Base-by-base conservation (phyloP, 2,329 filamentous ascomycete genomes). In the Penicillium sp. region DNA sequence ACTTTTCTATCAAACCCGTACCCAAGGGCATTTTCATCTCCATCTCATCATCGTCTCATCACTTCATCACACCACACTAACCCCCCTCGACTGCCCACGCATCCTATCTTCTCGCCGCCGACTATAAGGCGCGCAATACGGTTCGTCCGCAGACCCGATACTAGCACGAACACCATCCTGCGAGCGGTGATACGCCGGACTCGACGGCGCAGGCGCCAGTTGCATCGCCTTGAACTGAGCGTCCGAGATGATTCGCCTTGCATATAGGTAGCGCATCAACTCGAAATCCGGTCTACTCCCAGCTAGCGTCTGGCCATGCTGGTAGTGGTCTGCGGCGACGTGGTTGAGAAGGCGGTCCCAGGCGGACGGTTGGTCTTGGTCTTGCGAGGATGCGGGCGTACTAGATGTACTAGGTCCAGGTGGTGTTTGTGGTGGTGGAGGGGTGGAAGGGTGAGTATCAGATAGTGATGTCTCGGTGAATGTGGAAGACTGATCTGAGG, bases 221-320 rank as follows among this genome's bases (percentile, higher is more conserved):
- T 82, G 80, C 63, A 80, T 74, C 26, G 76, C 72, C 65, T 79
- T 81, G 65, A 81, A 78, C 62, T 81, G 77, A 15, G 77, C 76
- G 19, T 77, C 75, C 13, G 73, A 76, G 62, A 82, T 81, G 56
- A 82, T 72, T 33, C 77, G 73, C 56, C 73, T 65, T 19, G 73
- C 73, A 63, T 79, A 82, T 59, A 82, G 74, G 68, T 80, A 80
- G 56, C 76, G 76, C 79, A 82, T 80, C 15, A 82, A 69, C 61
- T 78, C 76, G 53, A 81, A 80, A 62, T 80, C 79, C 7, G 78
- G 75, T 49, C 76, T 72, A 53, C 75, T 77, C 6, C 75, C 74
- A 2, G 77, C 76, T 9, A 81, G 72, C 22, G 76, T 75, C 42
- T 81, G 75, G 17, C 80, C 79, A 10, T 71, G 68, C 40, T 76